Base-by-base conservation (phyloP, 2,329 filamentous ascomycete genomes). In the Sporothrix inflata region DNA sequence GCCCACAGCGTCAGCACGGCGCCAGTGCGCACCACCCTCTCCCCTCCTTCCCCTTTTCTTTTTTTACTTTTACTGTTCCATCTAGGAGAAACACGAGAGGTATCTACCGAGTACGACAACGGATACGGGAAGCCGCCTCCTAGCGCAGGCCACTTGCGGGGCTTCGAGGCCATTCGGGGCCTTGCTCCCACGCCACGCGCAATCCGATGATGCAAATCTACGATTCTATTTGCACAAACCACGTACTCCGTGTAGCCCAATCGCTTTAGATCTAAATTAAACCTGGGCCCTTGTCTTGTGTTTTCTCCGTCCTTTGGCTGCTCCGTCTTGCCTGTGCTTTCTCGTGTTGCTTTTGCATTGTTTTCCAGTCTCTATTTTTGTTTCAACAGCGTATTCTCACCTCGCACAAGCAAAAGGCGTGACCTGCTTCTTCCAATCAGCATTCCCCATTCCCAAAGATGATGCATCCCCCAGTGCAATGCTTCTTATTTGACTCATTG, bases 161-260 rank as follows among this genome's bases (percentile, higher is more conserved):
- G 27, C 30, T 45, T 8, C 7, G 38, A 34, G 16, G 45, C 9
- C 49, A 5, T 3, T 69, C 19, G 49, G 42, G 27, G 47, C 45
- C 66, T 69, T 4, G 49, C 49, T 27, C 11, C 16, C 65, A 38
- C 34, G n/a, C 14, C 49, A 69, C 34, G 30, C 66, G 66, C 66
- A 69, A 69, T 69, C 34, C 34, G 66, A 69, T 69, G 66, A 69
- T 69, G 66, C 16, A 55, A 55, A 19, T 67, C 65, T 12, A 38
- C 45, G 19, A 51, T 19, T 40, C 45, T n/a, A 34, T 38, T 21
- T 21, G 42, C 42, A 51, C n/a, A 38, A 16, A 7, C 45, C 38
- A 42, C n/a, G 38, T 27, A 21, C 21, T 40, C 34, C 12, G 34
- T 45, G 19, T 45, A 24, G 27, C 65, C 27, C 19, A 40, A 8